A percentile compares a stretch with the other conserved stretches of the same genome.
These are phyloP conservation scores for Trapa incisa DNA, from an alignment of 345 rosid genomes.

Conservation along the genomic window DNA sequence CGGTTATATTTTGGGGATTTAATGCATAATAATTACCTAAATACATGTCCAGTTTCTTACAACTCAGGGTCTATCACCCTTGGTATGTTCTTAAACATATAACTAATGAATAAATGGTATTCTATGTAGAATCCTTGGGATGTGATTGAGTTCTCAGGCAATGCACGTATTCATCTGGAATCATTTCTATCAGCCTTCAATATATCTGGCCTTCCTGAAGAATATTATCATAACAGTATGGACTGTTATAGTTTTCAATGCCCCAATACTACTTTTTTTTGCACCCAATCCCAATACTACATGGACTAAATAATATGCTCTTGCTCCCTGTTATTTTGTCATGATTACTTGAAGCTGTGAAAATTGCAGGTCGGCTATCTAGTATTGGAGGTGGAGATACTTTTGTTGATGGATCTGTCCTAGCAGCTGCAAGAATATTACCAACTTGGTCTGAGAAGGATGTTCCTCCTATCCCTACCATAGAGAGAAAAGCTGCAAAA, in stretches of 20 bases:
- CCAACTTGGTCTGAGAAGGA: constrained; percentile 88
- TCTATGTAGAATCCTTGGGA: constrained; percentile 90
- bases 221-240: constrained; percentile 70
- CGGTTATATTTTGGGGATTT: no score
- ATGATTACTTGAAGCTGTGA: constrained; percentile 3
- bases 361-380: constrained; percentile 35
- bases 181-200: constrained; percentile 74
- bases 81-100: background rate
- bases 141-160: constrained; percentile 57
- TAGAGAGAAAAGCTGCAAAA: constrained; percentile 66
- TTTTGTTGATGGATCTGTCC: constrained; percentile 76
- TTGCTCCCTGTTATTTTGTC: background rate
- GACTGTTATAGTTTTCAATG: background rate
- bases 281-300: background rate
- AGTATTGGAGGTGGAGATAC: constrained; percentile 29
- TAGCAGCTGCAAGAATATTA: constrained; percentile 81
- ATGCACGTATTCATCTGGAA: constrained; percentile 64
- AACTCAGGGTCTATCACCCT: background rate
- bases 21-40: background rate
- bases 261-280: background rate
- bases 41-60: background rate
- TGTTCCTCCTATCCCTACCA: constrained; percentile 64
- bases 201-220: constrained; percentile 74
- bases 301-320: background rate
- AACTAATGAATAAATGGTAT: background rate